phyloP scores from a whole-genome alignment of 1,284 basidiomycete species.

The Coniferiporia weirii region DNA sequence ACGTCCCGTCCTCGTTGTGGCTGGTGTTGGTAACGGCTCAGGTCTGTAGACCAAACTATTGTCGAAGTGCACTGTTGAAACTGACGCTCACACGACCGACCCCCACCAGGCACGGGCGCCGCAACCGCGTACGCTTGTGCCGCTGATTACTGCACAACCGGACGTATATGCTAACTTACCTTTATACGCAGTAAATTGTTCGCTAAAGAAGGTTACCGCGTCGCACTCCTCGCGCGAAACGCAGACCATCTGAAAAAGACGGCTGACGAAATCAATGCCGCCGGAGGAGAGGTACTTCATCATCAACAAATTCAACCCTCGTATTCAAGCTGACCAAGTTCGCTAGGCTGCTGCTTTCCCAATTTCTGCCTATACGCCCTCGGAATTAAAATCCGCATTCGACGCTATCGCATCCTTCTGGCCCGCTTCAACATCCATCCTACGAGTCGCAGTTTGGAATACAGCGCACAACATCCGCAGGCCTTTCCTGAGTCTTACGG shows the following conservation, averaged over 20 bases:
- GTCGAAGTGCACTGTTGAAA: background rate
- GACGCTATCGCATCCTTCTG: slow-evolving; percentile 23
- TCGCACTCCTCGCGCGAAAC: slow-evolving; percentile 28
- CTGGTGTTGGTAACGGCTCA: too few relatives aligned
- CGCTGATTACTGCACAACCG: too few relatives aligned
- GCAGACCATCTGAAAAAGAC: slow-evolving; percentile 21
- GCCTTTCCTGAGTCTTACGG: slow-evolving; percentile 27
- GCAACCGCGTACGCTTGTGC: slow-evolving; percentile 13
- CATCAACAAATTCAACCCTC: background rate
- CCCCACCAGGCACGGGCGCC: slow-evolving; percentile 15
- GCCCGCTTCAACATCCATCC: slow-evolving; percentile 21
- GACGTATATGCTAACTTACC: background rate
- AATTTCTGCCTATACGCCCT: slow-evolving; percentile 21
- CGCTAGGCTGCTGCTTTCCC: slow-evolving; percentile 25
- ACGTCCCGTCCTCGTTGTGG: too few relatives aligned
- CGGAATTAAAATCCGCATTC: slow-evolving; percentile 23
- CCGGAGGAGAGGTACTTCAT: slow-evolving; percentile 23
- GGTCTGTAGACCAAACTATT: too few relatives aligned
- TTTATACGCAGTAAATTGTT: slow-evolving; percentile 10
- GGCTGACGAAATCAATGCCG: slow-evolving; percentile 22
- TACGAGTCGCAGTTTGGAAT: slow-evolving; percentile 26
- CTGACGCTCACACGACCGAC: background rate
- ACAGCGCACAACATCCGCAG: slow-evolving; percentile 25
- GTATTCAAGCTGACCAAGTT: background rate
- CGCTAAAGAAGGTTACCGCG: slow-evolving; percentile 24